phyloP scores from a whole-genome alignment of 768 basidiomycete genomes.

The Lactarius trivialis region DNA sequence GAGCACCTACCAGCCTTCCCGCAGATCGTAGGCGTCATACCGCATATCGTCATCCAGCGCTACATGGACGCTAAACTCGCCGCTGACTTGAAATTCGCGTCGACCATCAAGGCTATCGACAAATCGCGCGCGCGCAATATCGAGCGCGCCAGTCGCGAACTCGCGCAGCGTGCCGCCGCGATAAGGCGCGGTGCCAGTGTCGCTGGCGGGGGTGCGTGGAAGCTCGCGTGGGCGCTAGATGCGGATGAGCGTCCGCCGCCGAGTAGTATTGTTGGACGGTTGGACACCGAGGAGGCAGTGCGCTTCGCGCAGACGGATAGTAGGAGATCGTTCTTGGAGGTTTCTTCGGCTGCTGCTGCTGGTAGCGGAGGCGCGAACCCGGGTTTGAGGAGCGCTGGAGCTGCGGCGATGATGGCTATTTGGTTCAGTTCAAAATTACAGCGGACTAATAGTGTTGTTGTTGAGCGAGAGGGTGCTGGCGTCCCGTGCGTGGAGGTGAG shows the following conservation, averaged over 20 bases:
- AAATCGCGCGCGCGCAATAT: conserved; percentile 58
- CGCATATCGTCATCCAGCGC: conserved; percentile 65
- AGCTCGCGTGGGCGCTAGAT: conserved; percentile 84
- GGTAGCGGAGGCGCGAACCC: background rate
- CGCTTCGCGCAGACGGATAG: conserved; percentile 65
- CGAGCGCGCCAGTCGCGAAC: conserved; percentile 57
- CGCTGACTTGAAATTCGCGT: conserved; percentile 63
- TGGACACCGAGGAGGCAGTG: conserved; percentile 77
- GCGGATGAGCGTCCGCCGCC: conserved; percentile 79
- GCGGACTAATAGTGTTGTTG: background rate
- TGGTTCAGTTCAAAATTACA: background rate
- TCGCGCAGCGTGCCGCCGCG: conserved; percentile 43
- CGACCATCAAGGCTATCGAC: conserved; percentile 50
- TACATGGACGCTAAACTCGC: conserved; percentile 56
- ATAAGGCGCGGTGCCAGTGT: no score
- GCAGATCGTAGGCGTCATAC: conserved; percentile 64
- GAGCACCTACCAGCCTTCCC: conserved; percentile 64
- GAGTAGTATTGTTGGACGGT: conserved; percentile 77
- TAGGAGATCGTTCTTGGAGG: conserved; percentile 26
- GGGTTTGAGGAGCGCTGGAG: background rate
- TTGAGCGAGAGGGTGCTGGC: no score
- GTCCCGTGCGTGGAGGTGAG: background rate
- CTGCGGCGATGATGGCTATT: background rate
- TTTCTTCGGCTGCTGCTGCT: background rate
- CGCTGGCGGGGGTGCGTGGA: conserved; percentile 46